Conservation (phyloP, 176 grass and related monocot species). For the Musa beccarii region DNA sequence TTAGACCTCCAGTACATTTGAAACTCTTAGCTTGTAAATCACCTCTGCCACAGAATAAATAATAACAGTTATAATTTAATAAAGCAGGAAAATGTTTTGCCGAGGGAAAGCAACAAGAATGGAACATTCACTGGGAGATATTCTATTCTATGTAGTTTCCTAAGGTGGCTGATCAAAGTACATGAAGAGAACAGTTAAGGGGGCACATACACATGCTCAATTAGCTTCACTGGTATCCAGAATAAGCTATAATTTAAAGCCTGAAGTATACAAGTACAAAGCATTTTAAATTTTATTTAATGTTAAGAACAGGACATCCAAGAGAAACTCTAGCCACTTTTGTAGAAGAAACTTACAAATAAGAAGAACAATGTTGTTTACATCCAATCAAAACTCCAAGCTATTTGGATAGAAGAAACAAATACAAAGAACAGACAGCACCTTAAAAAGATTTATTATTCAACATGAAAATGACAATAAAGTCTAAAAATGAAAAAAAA, state of each 20-base stretch:
- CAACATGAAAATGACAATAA: too few species aligned
- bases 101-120: background rate
- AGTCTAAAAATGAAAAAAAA: background rate
- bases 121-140: background rate
- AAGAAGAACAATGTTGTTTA: background rate
- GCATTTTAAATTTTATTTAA: background rate
- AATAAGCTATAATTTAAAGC: background rate
- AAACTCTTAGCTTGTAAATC: conserved; percentile 43
- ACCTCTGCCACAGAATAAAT: background rate
- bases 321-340: background rate
- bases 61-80: background rate
- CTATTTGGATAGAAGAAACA: background rate
- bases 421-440: background rate
- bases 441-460: background rate
- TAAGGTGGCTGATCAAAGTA: background rate
- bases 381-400: background rate
- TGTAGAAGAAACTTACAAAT: background rate
- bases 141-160: background rate
- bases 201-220: background rate
- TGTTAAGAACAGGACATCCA: background rate
- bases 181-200: background rate
- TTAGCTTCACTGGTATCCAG: background rate
- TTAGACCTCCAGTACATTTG: conserved; percentile 62
- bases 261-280: background rate
- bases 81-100: background rate